Percentiles rank a stretch among this genome's conserved stretches.
Conservation (phyloP, 106 monocot genomes). For the Allium cepa region DNA sequence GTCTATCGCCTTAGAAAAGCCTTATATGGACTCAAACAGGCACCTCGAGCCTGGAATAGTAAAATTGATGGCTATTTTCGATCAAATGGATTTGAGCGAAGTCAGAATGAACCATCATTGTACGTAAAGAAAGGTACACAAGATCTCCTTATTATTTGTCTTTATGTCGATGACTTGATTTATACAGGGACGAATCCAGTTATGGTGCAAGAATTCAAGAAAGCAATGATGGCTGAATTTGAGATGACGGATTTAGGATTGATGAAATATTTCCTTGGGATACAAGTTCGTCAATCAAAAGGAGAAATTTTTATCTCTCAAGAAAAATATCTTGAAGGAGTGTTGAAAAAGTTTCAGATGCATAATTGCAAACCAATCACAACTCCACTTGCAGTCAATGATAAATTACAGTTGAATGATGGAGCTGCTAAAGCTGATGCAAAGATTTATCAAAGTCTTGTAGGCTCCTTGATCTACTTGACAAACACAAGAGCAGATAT, state of each 20-base stretch:
- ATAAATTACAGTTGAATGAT: too few species aligned
- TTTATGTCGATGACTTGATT: conserved; percentile 12
- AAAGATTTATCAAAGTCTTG: too few species aligned
- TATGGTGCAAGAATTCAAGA: conserved; percentile 1
- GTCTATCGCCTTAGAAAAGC: neutral
- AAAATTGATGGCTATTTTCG: neutral
- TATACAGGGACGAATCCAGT: neutral
- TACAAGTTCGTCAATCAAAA: conserved; percentile 1
- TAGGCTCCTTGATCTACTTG: too few species aligned
- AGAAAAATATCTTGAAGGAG: neutral
- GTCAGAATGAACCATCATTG: neutral
- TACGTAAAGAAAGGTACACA: neutral
- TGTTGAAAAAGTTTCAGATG: neutral
- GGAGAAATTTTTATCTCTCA: neutral
- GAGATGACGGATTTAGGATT: conserved; percentile 2
- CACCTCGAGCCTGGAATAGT: neutral
- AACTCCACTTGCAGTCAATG: neutral
- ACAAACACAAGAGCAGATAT: too few species aligned
- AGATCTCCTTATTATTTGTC: conserved; percentile 1
- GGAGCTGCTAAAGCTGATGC: too few species aligned
- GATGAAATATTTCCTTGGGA: conserved; percentile 4
- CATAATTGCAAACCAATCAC: neutral
- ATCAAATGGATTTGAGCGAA: neutral
- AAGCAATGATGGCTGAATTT: neutral
- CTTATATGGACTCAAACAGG: neutral